Evolutionary conservation across 1,284 basidiomycete genomes (phyloP), one percentile per base, ranked within the genome.

Genomic region (Fomitiporia mediterranea): DNA sequence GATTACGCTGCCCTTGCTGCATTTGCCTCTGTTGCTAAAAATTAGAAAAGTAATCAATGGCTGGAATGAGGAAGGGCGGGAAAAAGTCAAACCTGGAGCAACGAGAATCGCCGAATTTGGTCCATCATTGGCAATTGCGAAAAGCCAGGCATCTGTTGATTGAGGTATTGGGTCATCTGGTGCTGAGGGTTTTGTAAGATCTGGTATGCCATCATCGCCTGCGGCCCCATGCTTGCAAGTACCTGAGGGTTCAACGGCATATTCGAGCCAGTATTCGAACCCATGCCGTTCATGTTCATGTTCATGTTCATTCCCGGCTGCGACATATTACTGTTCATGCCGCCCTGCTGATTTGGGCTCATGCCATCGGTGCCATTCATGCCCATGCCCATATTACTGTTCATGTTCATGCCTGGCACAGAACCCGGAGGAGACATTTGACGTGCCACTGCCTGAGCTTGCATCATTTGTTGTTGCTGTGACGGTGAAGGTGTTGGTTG

Each of bases 101-200:
- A 61, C 42, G 79, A 68, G 69, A 88, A 73, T 63, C 74, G 79
- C 64, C 82, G 80, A 60, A 87, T 63, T 68, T 88, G 84, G 61
- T 77, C 70, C 57, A 70, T 75, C 4, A 76, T 43, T 7, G 83
- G 75, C 56, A 86, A 63, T 21, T 66, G 64, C 61, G 71, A 69
- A 63, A 89, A 88, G 6, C 74, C 73, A 15, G 82, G 84, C 2
- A 82, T 65, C 32, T 70, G 70, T 49, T 74, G 69, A 3, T 70
- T 62, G 69, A 87, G 73, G 59, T 81, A 79, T 57, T 78, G 74
- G 65, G 84, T 68, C 55, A 87, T 72, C 30, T 81, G 79, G 65
- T 87, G 81, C 13, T 63, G 69, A 11, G 79, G 81, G 32, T 72
- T 79, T 58, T 82, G 81, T 63, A 88, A 63, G 17, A 83, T 68